phyloP scores from a whole-genome alignment of 2,329 filamentous ascomycete genomes.

The Aureobasidium musti region DNA sequence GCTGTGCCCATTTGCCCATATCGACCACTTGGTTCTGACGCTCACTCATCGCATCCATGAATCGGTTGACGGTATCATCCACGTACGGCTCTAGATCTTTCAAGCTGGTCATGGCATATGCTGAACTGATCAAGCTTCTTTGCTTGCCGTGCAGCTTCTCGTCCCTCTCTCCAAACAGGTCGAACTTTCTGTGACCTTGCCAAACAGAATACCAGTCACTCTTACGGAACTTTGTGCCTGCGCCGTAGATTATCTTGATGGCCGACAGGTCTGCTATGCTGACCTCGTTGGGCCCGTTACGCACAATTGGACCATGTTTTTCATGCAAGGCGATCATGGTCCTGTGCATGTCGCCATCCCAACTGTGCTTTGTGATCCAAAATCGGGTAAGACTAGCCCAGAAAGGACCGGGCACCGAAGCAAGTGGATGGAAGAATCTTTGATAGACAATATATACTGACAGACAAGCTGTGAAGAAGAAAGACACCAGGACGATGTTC shows the following conservation, averaged over 20 bases:
- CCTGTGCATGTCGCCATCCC: constrained; percentile 39
- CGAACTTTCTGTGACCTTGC: constrained; percentile 45
- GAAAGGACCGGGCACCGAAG: constrained; percentile 38
- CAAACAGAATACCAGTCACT: constrained; percentile 46
- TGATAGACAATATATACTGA: constrained; percentile 36
- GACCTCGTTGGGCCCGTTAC: constrained; percentile 40
- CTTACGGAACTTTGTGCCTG: constrained; percentile 48
- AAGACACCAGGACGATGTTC: constrained; percentile 5
- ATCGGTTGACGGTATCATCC: constrained; percentile 42
- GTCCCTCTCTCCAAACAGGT: constrained; percentile 46
- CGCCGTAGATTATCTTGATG: constrained; percentile 41
- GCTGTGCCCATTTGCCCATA: constrained; percentile 45
- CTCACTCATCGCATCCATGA: constrained; percentile 41
- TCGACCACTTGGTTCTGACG: constrained; percentile 38
- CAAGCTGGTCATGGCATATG: constrained; percentile 45
- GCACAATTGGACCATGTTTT: constrained; percentile 39
- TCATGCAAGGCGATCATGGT: constrained; percentile 39
- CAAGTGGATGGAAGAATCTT: constrained; percentile 35
- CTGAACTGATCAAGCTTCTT: constrained; percentile 41
- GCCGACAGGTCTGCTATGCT: constrained; percentile 37
- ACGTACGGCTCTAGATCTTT: constrained; percentile 46
- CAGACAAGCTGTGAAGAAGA: constrained; percentile 16
- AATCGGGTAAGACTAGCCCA: constrained; percentile 35
- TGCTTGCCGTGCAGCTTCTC: constrained; percentile 43
- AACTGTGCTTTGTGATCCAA: constrained; percentile 40